A percentile compares a stretch with the other conserved stretches of the same genome.
These are phyloP conservation scores for Wakefieldia striispora DNA, from an alignment of 768 basidiomycete genomes.

Conservation along the genomic window DNA sequence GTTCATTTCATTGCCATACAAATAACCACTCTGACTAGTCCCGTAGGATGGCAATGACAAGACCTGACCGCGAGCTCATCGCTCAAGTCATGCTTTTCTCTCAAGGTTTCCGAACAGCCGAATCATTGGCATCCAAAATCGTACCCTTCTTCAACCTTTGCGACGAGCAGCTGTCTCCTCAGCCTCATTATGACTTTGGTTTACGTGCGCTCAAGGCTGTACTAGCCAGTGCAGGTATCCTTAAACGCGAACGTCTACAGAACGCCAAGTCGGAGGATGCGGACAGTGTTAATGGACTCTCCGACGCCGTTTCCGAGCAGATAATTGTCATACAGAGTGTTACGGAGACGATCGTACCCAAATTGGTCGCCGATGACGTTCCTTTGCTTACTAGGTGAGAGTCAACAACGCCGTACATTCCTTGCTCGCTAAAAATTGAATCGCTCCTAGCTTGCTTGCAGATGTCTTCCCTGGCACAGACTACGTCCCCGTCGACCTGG, in stretches of 20 bases:
- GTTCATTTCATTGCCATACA: conserved; percentile 28
- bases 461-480: conserved; percentile 98
- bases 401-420: not conserved
- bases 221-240: conserved; percentile 92
- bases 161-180: conserved; percentile 92
- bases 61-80: conserved; percentile 96
- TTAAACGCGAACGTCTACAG: conserved; percentile 88
- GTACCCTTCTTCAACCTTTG: conserved; percentile 99
- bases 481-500: conserved; percentile 86
- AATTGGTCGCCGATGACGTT: conserved; percentile 96
- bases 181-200: conserved; percentile 99
- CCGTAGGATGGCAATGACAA: conserved; percentile 95
- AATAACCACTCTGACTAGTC: conserved; percentile 8
- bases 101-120: conserved; percentile 97
- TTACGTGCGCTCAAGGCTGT: conserved; percentile 96
- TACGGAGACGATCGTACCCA: conserved; percentile 97
- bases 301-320: conserved; percentile 81
- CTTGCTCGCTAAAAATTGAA: not conserved
- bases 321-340: conserved; percentile 98
- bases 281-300: conserved; percentile 51
- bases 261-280: conserved; percentile 38
- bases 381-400: conserved; percentile 85
- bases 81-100: conserved; percentile 99
- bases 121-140: conserved; percentile 95
- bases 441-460: conserved; percentile 66